These are phyloP conservation scores for Nissolia schottii DNA, from an alignment of 306 rosid genomes.

Conservation along the genomic window DNA sequence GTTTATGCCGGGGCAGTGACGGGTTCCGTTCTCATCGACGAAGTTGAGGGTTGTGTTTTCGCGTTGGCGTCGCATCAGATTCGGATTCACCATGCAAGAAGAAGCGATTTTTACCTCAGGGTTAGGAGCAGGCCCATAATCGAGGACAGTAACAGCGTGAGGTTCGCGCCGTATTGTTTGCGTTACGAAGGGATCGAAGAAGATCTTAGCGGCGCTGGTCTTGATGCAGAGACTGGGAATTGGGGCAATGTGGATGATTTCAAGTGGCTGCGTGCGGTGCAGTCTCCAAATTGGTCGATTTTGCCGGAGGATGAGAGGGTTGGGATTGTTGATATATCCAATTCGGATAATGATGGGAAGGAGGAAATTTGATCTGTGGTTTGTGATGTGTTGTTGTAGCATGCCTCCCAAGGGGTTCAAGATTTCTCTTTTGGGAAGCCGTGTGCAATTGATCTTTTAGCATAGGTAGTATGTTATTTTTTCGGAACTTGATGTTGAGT, in stretches of 20 bases:
- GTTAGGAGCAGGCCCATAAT: slow-evolving; percentile 93
- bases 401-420: background rate
- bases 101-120: slow-evolving; percentile 65
- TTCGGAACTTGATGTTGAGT: background rate
- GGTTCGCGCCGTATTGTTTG: slow-evolving; percentile 80
- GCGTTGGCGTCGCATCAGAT: slow-evolving; percentile 82
- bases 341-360: background rate
- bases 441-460: background rate
- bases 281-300: slow-evolving; percentile 81
- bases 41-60: slow-evolving; percentile 61
- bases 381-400: background rate
- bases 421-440: background rate
- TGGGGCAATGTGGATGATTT: slow-evolving; percentile 95
- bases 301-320: slow-evolving; percentile 68
- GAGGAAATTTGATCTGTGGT: slow-evolving; percentile 24
- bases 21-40: slow-evolving; percentile 68
- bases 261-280: slow-evolving; percentile 68
- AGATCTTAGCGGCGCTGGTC: slow-evolving; percentile 59
- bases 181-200: slow-evolving; percentile 57
- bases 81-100: slow-evolving; percentile 67
- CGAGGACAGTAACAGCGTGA: slow-evolving; percentile 53
- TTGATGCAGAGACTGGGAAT: slow-evolving; percentile 59
- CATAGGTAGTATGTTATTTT: slow-evolving; percentile 6
- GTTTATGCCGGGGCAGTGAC: slow-evolving; percentile 66
- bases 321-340: slow-evolving; percentile 34